Base-by-base conservation (phyloP, 306 rosid species). In the Myrica gale region DNA sequence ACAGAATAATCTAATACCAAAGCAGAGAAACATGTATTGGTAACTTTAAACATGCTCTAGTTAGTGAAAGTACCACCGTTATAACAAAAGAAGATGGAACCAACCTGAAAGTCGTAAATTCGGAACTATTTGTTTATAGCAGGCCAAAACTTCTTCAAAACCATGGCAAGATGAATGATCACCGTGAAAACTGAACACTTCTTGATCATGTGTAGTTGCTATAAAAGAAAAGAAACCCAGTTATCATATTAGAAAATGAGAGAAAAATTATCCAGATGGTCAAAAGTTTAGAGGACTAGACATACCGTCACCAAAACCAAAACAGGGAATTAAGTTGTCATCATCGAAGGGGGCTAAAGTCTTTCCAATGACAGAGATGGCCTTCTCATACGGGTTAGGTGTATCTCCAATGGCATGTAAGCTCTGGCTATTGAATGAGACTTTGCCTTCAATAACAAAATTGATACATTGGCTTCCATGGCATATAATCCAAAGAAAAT, bases 291-390 rank as follows among this genome's bases (percentile, higher is more conserved):
- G 77, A 52, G 39, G 68, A 42, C 74, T 77, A 72, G 23, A 37
- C 69, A 70, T 85, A 94, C 97, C 89, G 83, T 91, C 96, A 72
- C 98, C 98, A 81, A 94, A 94, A 74, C 97, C 98, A 78, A 87
- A 94, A 58, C 98, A 94, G 84, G 98, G 97, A 81, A 94, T 94
- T 76, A 94, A 85, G 83, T 89, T 89, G 78, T 94, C 98, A 48
- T 94, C 98, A 75, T 92, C 97, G 73, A 94, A 91, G 45, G 98
- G 95, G 71, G 98, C 89, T 83, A 94, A 76, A 61, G 98, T 94
- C 82, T 90, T 94, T 74, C 98, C 97, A 37, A 92, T 71, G 45
- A 94, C 86, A 1, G 94, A 72, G 47, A 94, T 83, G 5, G 98
- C 97, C 68, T 87, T 90, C 84, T 91, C 97, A 67, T 94, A 94